These are phyloP conservation scores for Populus trichocarpa DNA, from an alignment of 441 rosid species.

Conservation along the genomic window DNA sequence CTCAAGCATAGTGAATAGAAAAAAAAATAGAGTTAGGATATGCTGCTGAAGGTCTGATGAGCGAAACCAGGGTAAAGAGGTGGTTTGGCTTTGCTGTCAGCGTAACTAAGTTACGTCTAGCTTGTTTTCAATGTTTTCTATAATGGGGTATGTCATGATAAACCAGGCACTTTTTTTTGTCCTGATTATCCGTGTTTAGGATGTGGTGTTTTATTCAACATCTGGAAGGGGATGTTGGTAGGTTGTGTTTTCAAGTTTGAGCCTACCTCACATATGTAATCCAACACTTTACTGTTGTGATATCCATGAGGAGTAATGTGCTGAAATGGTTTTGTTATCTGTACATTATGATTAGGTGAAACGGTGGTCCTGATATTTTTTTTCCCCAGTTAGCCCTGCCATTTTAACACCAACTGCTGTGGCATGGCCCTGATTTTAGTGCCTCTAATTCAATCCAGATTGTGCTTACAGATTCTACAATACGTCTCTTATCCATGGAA, in stretches of 20 bases:
- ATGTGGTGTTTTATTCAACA: slow-evolving; percentile 16
- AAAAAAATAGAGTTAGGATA: neutral
- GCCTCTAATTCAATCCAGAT: too few species aligned
- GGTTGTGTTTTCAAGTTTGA: slow-evolving; percentile 19
- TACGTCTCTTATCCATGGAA: too few species aligned
- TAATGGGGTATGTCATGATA: slow-evolving; percentile 12
- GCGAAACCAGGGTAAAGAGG: slow-evolving; percentile 3
- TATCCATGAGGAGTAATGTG: slow-evolving; percentile 10
- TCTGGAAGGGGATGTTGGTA: slow-evolving; percentile 29
- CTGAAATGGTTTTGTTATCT: slow-evolving; percentile 1
- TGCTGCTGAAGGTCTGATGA: slow-evolving; percentile 6
- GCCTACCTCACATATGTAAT: slow-evolving; percentile 16
- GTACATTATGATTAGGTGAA: neutral
- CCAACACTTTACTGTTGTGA: slow-evolving; percentile 5
- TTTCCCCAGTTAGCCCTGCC: too few species aligned
- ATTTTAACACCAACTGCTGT: too few species aligned
- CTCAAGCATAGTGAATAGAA: slow-evolving; percentile 4
- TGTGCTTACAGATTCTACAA: too few species aligned
- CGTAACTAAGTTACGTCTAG: slow-evolving; percentile 11
- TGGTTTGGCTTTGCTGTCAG: slow-evolving; percentile 9
- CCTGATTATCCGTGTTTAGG: slow-evolving; percentile 32
- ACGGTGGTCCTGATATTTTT: neutral
- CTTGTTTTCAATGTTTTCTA: neutral
- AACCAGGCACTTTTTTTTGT: slow-evolving; percentile 38
- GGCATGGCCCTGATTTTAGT: too few species aligned